Percentiles rank a stretch among this genome's conserved stretches.
These are phyloP conservation scores for Penicillium egyptiacum DNA, from an alignment of 495 filamentous ascomycete species.

Conservation along the genomic window DNA sequence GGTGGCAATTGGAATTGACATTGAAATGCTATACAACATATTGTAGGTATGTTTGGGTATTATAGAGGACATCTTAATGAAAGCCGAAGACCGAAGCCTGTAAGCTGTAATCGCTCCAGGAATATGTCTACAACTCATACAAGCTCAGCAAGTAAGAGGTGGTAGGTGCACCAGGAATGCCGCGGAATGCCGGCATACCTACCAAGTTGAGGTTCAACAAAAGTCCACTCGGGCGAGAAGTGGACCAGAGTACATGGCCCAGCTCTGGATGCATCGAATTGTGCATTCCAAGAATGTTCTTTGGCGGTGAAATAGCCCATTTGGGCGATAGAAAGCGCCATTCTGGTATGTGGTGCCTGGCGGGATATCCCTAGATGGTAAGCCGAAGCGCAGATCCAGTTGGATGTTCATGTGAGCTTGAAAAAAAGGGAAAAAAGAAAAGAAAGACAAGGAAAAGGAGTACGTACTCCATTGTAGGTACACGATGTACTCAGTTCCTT, in stretches of 20 bases:
- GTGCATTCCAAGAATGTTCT: conserved; percentile 3
- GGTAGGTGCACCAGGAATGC: conserved; percentile 5
- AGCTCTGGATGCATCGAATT: conserved; percentile 1
- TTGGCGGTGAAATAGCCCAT: conserved; percentile 13
- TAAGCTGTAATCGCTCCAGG: too few species aligned
- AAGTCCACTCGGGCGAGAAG: conserved; percentile 18
- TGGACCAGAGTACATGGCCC: neutral
- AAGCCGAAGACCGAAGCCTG: neutral
- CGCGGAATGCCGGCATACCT: conserved; percentile 16
- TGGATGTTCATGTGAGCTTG: conserved; percentile 18
- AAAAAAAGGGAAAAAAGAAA: conserved; percentile 3
- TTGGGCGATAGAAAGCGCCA: conserved; percentile 22
- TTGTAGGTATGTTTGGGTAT: neutral
- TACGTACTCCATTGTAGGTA: conserved; percentile 1
- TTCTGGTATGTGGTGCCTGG: conserved; percentile 17
- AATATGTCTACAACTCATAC: neutral
- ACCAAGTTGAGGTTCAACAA: neutral
- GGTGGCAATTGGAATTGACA: conserved; percentile 3
- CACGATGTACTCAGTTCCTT: neutral
- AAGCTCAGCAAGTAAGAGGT: conserved; percentile 5
- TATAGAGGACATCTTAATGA: neutral
- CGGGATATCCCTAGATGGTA: conserved; percentile 40
- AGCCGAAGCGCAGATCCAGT: conserved; percentile 36
- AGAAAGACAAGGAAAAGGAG: neutral
- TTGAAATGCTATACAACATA: neutral